These are phyloP conservation scores for Picea abies DNA, from an alignment of 83 land plant species.

Conservation along the genomic window DNA sequence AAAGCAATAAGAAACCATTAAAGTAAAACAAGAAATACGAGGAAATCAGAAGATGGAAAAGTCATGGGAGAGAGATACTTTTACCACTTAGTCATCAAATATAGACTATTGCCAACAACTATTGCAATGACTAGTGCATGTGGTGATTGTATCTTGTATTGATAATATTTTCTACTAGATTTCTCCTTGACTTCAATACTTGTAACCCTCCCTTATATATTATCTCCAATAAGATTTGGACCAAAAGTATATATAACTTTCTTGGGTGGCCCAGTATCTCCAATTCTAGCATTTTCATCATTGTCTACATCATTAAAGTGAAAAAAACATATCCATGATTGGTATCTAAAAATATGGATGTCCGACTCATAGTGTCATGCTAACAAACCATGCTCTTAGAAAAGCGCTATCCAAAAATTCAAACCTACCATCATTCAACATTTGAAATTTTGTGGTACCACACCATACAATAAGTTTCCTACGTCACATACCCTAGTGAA, in stretches of 20 bases:
- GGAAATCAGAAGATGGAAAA: background rate
- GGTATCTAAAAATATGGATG: background rate
- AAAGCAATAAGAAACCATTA: conserved; percentile 4
- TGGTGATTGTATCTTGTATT: conserved; percentile 86
- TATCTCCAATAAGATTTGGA: conserved; percentile 91
- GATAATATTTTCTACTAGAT: conserved; percentile 82
- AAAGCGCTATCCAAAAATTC: background rate
- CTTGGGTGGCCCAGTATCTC: conserved; percentile 86
- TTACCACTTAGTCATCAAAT: conserved; percentile 87
- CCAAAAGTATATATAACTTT: conserved; percentile 95
- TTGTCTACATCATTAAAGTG: background rate
- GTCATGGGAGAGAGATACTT: background rate
- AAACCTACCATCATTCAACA: background rate
- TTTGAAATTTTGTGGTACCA: too few relatives aligned
- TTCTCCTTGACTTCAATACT: conserved; percentile 66
- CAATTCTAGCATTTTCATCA: conserved; percentile 62
- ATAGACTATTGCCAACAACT: conserved; percentile 96
- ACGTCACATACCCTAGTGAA: too few relatives aligned
- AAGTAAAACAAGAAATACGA: background rate
- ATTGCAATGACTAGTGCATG: conserved; percentile 90
- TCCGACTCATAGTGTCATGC: background rate
- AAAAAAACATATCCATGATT: background rate
- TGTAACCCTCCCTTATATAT: conserved; percentile 87
- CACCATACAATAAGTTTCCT: too few relatives aligned
- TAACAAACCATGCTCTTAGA: background rate